Evolutionary conservation across 75 land plant species (phyloP).

Genomic region (Selaginella tamariscina): DNA sequence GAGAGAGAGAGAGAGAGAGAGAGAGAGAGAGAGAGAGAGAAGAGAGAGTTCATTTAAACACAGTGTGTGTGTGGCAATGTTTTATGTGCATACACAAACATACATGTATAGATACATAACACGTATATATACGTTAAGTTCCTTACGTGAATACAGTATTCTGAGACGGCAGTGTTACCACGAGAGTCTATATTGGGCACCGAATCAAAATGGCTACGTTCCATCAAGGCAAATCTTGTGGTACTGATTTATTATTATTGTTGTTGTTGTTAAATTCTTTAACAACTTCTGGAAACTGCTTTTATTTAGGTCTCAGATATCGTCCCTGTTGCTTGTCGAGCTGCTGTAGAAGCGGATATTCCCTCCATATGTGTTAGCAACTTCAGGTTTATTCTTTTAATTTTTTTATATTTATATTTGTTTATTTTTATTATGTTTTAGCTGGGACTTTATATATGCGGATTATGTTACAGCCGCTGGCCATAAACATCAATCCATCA

Average conservation of each 20-base stretch:
- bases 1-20: too few species aligned
- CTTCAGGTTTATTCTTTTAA: conserved; percentile 50
- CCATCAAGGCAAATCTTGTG: conserved; percentile 94
- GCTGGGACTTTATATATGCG: conserved; percentile 99
- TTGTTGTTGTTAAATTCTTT: not conserved
- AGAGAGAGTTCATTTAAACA: too few species aligned
- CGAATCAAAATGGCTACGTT: conserved; percentile 82
- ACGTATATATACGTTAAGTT: too few species aligned
- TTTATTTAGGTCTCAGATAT: conserved; percentile 75
- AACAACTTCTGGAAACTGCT: not conserved
- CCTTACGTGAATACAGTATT: too few species aligned
- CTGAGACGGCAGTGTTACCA: conserved; percentile 82
- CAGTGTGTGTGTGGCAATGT: too few species aligned
- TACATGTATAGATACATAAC: too few species aligned
- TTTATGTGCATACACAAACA: too few species aligned
- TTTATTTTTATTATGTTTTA: conserved; percentile 17
- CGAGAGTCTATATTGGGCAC: conserved; percentile 65
- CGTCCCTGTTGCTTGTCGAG: conserved; percentile 97
- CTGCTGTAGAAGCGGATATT: conserved; percentile 94
- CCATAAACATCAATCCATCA: conserved; percentile 73
- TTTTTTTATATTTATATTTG: too few species aligned
- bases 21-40: too few species aligned
- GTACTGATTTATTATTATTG: conserved; percentile 23
- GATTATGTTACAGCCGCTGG: conserved; percentile 99
- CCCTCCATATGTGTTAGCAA: conserved; percentile 95